Base-by-base conservation (phyloP, 2,329 filamentous ascomycete genomes). In the Aspergillus sp. region DNA sequence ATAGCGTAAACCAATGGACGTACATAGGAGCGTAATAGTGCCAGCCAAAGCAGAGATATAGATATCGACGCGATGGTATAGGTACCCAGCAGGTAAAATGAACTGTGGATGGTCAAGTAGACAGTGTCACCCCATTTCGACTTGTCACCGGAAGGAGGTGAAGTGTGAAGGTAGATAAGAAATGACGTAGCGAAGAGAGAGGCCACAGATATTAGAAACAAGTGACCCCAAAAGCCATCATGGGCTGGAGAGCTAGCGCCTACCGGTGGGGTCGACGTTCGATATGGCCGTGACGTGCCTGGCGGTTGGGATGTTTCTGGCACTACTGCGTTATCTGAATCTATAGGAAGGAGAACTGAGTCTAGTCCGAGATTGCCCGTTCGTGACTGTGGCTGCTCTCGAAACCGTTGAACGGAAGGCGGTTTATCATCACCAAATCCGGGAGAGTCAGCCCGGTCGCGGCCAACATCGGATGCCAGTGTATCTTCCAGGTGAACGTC, bases 1-100 rank as follows among this genome's bases (percentile, higher is more conserved):
- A 97, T 91, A 58, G 91, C 77, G 67, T 89, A 88, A 56, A 97
- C 91, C 56, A 98, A 80, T n/a, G 89, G 87, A 58, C 91, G 87
- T 21, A 96, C 91, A 76, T 96, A 97, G 5, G 92, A 95, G 51
- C 92, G 87, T 51, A 99, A 81, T 1, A 96, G 82, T 1, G 93
- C 91, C 63, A 99, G 85, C 95, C 95, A 99, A 25, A 97, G 77
- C 38, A 97, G 82, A 1, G 94, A 94, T 19, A 98, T 91, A 38
- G 96, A 81, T 41, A 97, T 82, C 0, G 95, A 90, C n/a, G 97
- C 89, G 17, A 98, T 76, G 0, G 95, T 98, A 77, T 98, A 96
- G 55, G 95, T 87, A 2, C 91, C 91, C 45, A 99, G 87, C 66
- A 98, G 89, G 71, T 95, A 89, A 70, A 96, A 95, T 0, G 93